Percentiles rank a stretch among this genome's conserved stretches.
phyloP scores from a whole-genome alignment of 78 protist genomes.

The Blattamonas nauphoetae region DNA sequence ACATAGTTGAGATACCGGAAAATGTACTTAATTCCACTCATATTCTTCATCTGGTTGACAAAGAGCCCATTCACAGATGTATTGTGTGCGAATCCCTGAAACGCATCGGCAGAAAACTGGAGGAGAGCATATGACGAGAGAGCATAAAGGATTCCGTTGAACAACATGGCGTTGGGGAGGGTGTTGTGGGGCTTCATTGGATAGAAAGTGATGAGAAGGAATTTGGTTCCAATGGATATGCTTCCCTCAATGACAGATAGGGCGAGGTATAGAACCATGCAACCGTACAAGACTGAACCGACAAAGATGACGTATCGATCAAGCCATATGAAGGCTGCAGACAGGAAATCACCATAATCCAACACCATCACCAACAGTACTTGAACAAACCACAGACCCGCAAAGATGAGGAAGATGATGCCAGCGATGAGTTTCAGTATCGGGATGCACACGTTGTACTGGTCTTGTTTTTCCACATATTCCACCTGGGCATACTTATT shows the following conservation, averaged over 20 bases:
- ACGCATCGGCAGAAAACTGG: neutral
- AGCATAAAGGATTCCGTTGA: neutral
- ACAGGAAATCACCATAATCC: neutral
- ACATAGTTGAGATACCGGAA: neutral
- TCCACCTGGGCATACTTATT: neutral
- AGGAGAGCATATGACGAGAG: neutral
- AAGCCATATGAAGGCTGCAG: neutral
- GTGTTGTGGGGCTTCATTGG: conserved; percentile 2
- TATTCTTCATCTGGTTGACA: conserved; percentile 1
- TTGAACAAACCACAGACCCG: neutral
- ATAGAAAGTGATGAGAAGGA: neutral
- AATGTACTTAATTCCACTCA: neutral
- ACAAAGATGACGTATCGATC: neutral
- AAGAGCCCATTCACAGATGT: neutral
- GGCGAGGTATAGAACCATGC: neutral
- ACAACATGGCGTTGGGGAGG: neutral
- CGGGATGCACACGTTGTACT: neutral
- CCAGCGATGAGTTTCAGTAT: neutral
- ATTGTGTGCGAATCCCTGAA: neutral
- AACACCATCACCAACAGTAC: neutral
- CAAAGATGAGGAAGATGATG: neutral
- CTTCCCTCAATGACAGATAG: neutral
- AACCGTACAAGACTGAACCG: neutral
- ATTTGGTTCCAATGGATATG: neutral
- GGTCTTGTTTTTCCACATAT: neutral